phyloP scores from a whole-genome alignment of 139 green algal species.

The Chlamydomonas sphaeroides region DNA sequence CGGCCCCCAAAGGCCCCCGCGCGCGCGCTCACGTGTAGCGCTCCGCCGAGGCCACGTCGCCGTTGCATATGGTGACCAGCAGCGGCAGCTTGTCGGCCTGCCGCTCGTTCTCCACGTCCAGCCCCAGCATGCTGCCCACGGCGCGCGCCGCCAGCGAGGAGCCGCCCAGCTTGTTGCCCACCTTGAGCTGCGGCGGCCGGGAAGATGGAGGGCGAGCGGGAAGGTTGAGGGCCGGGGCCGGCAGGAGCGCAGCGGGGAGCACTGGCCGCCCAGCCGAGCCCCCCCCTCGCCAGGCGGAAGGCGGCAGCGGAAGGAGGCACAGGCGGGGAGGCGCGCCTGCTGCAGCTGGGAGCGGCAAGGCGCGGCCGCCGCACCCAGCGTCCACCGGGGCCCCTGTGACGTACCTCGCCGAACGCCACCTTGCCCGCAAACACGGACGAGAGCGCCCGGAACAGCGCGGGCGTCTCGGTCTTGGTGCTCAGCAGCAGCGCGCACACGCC shows the following conservation, averaged over 20 bases:
- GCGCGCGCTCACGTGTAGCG: constrained; percentile 40
- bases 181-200: too few relatives aligned
- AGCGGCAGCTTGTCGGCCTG: constrained; percentile 50
- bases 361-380: too few relatives aligned
- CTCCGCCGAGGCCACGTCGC: constrained; percentile 63
- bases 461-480: constrained; percentile 70
- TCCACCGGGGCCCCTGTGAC: too few relatives aligned
- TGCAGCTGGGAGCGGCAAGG: too few relatives aligned
- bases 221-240: too few relatives aligned
- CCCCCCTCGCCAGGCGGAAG: too few relatives aligned
- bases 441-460: constrained; percentile 68
- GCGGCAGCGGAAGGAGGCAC: too few relatives aligned
- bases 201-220: too few relatives aligned
- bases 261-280: not conserved
- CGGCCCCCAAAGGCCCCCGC: constrained; percentile 6
- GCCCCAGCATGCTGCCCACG: not conserved
- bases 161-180: too few relatives aligned
- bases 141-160: not conserved
- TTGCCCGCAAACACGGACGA: constrained; percentile 17
- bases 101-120: constrained; percentile 13
- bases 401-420: constrained; percentile 24
- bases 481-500: constrained; percentile 78
- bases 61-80: constrained; percentile 81
- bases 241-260: too few relatives aligned
- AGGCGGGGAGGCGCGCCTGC: too few relatives aligned